These are phyloP conservation scores for Cladosporium sphaerospermum DNA, from an alignment of 2,329 filamentous ascomycete species.

Conservation along the genomic window DNA sequence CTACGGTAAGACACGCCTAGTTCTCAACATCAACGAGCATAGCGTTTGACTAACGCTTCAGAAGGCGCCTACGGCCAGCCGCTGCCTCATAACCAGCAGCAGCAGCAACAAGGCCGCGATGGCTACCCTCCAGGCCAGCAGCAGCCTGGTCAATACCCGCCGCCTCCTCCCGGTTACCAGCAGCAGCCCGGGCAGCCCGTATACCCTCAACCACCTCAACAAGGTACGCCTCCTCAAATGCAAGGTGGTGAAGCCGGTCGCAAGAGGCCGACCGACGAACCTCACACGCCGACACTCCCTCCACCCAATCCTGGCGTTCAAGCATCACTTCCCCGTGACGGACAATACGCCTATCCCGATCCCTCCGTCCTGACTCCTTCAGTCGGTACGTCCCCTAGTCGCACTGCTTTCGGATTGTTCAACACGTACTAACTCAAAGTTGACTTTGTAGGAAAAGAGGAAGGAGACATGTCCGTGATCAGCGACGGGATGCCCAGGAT, in stretches of 20 bases:
- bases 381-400: slow-evolving; percentile 1
- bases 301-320: slow-evolving; percentile 36
- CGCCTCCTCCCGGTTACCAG: slow-evolving; percentile 37
- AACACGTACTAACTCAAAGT: background rate
- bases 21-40: background rate
- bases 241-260: slow-evolving; percentile 28
- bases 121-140: slow-evolving; percentile 29
- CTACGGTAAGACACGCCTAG: slow-evolving; percentile 32
- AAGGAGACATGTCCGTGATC: slow-evolving; percentile 7
- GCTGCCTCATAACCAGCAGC: slow-evolving; percentile 33
- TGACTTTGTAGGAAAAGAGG: slow-evolving; percentile 2
- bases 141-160: slow-evolving; percentile 31
- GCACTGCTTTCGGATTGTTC: background rate
- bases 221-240: slow-evolving; percentile 13
- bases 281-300: slow-evolving; percentile 45
- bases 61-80: slow-evolving; percentile 44
- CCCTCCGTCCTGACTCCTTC: slow-evolving; percentile 18
- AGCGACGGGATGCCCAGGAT: slow-evolving; percentile 7
- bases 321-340: slow-evolving; percentile 9
- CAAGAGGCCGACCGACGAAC: slow-evolving; percentile 44
- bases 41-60: slow-evolving; percentile 8
- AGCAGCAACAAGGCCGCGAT: slow-evolving; percentile 18
- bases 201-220: slow-evolving; percentile 32
- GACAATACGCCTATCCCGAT: slow-evolving; percentile 37
- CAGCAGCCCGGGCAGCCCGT: slow-evolving; percentile 40